Evolutionary conservation across 139 green algal species (phyloP).

Genomic region (Chlamydomonas sphaeroides): DNA sequence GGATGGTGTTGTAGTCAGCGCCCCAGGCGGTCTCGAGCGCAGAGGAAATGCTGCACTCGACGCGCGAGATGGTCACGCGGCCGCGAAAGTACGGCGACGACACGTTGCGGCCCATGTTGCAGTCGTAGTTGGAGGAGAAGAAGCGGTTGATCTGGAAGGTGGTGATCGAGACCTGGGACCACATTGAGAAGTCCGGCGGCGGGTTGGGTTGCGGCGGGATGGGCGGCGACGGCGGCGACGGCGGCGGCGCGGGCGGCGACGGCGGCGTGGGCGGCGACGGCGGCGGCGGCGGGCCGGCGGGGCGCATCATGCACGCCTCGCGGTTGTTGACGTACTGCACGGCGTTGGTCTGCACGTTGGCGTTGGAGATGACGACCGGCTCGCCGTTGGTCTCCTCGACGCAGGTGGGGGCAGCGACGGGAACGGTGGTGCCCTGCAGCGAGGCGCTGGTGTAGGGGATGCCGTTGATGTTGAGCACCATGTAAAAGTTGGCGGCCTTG

Average conservation of each 20-base stretch:
- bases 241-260: not conserved
- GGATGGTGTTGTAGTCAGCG: constrained; percentile 20
- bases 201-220: not conserved
- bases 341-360: too few relatives aligned
- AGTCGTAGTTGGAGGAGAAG: constrained; percentile 29
- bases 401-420: too few relatives aligned
- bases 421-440: too few relatives aligned
- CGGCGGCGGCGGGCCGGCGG: not conserved
- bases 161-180: constrained; percentile 15
- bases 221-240: not conserved
- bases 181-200: not conserved
- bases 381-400: too few relatives aligned
- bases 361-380: constrained; percentile 4
- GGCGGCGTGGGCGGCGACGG: not conserved
- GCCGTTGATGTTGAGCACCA: constrained; percentile 27
- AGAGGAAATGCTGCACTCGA: constrained; percentile 6
- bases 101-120: constrained; percentile 1
- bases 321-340: not conserved
- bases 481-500: not conserved
- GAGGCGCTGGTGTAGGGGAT: constrained; percentile 13
- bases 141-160: constrained; percentile 2
- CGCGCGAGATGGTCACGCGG: not conserved
- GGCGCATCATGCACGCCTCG: not conserved
- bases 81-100: constrained; percentile 6
- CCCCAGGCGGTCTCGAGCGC: not conserved